phyloP scores from a whole-genome alignment of 1,139 yeast genomes.

The Chernovozyma aurita region DNA sequence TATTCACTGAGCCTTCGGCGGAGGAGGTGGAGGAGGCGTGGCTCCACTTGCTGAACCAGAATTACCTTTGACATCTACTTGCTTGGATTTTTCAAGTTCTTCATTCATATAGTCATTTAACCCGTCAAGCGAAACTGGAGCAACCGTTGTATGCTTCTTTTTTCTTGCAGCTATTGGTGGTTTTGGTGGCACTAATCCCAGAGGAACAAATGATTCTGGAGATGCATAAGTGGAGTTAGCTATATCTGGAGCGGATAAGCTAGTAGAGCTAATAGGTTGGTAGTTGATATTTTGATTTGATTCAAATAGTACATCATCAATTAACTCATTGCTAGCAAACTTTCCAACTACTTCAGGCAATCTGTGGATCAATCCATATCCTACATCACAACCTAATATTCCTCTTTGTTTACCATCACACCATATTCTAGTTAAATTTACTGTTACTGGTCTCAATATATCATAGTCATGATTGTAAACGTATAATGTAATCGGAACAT shows the following conservation, averaged over 20 bases:
- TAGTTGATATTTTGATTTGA: conserved; percentile 15
- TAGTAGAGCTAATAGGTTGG: conserved; percentile 4
- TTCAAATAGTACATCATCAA: conserved; percentile 39
- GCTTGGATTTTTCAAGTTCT: conserved; percentile 41
- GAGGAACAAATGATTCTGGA: conserved; percentile 9
- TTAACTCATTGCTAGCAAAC: conserved; percentile 28
- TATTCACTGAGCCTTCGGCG: conserved; percentile 3
- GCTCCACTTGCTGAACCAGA: conserved; percentile 12
- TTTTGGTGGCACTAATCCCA: conserved; percentile 6
- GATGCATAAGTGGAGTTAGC: conserved; percentile 2
- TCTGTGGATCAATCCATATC: conserved; percentile 84
- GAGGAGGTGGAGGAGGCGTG: conserved; percentile 32
- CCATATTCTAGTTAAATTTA: conserved; percentile 46
- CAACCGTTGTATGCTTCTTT: conserved; percentile 21
- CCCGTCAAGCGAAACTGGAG: conserved; percentile 22
- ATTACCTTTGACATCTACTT: conserved; percentile 19
- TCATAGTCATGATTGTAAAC: conserved; percentile 89
- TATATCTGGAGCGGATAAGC: conserved; percentile 9
- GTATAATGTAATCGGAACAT: conserved; percentile 50
- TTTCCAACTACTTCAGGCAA: conserved; percentile 67
- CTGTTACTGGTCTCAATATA: conserved; percentile 80
- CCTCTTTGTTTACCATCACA: conserved; percentile 59
- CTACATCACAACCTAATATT: conserved; percentile 89
- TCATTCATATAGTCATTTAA: conserved; percentile 43
- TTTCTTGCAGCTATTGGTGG: conserved; percentile 15